phyloP scores from a whole-genome alignment of 768 basidiomycete genomes.

The Hemileccinum impolitum region DNA sequence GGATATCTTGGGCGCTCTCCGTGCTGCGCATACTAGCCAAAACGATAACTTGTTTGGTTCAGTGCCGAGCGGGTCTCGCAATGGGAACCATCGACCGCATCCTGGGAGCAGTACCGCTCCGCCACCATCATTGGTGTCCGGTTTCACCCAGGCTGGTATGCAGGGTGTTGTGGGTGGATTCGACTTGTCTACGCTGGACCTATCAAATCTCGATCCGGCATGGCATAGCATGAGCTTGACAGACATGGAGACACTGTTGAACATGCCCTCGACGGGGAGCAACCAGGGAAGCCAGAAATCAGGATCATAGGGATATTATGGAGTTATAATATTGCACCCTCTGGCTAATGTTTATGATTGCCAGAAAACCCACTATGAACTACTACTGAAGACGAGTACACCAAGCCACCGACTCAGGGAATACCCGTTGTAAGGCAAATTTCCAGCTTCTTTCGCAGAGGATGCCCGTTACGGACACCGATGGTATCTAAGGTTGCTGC shows the following conservation, averaged over 20 bases:
- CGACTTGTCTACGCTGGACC: constrained; percentile 47
- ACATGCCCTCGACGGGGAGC: constrained; percentile 34
- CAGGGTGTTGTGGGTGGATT: constrained; percentile 35
- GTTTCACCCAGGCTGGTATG: constrained; percentile 31
- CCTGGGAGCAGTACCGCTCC: constrained; percentile 28
- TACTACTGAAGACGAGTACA: not conserved
- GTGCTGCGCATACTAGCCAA: constrained; percentile 15
- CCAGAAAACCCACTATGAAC: not conserved
- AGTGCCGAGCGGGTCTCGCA: constrained; percentile 25
- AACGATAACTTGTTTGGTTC: constrained; percentile 22
- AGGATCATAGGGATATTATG: constrained; percentile 10
- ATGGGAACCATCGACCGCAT: constrained; percentile 11
- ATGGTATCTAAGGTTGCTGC: constrained; percentile 46
- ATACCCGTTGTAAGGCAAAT: constrained; percentile 41
- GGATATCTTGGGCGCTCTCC: constrained; percentile 37
- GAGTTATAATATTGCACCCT: not conserved
- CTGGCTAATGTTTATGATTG: not conserved
- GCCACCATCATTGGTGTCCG: constrained; percentile 41
- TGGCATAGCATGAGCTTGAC: constrained; percentile 45
- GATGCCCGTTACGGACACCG: constrained; percentile 61
- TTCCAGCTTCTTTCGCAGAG: constrained; percentile 65
- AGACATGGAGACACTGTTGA: constrained; percentile 55
- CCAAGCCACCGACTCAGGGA: constrained; percentile 1
- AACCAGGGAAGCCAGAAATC: constrained; percentile 25
- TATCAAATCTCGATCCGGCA: constrained; percentile 41